Base-by-base conservation (phyloP, 345 rosid genomes). In the Eucalyptus shirleyi region DNA sequence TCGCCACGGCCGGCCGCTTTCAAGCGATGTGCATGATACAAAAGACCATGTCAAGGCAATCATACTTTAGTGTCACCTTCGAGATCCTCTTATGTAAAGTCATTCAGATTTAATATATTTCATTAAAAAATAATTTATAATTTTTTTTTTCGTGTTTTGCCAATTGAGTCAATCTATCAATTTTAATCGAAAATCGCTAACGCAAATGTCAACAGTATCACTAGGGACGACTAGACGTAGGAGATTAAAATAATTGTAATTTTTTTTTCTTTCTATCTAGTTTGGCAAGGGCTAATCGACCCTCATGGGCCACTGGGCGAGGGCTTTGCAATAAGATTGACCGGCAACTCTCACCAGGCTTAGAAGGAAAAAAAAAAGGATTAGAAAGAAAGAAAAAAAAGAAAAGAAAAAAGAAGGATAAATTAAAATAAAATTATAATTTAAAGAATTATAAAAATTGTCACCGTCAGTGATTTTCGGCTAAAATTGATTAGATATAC, bases 131-230 rank as follows among this genome's bases (percentile, higher is more conserved):
- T 40, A 5, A 40, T 5, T 40, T 40, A 40, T 40, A 40, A 40
- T 40, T 13, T 50, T 50, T 50, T n/a, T 50, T 51, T 53, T 53
- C 1, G 0, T 0, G 0, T 53, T 21, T 56, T 56, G 2, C 14
- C 6, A 11, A 24, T 2, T 56, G 62, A 24, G 0, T 24, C 0
- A 0, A 56, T 56, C 0, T 4, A 56, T 23, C 3, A 10, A 56
- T 56, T 56, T 56, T 56, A 56, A 24, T 23, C 0, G 13, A 0
- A 56, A 24, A 56, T 24, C 6, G 0, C 1, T 23, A 23, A 56
- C 0, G 3, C 1, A 0, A 21, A 56, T 0, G 0, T 9, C 0
- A 6, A 0, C 2, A 24, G 0, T 56, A 5, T 23, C 6, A 56
- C 13, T 0, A 9, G 0, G 6, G 14, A 24, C 0, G 3, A 24